These are phyloP conservation scores for Physaria fendleri DNA, from an alignment of 345 rosid genomes.

Conservation along the genomic window DNA sequence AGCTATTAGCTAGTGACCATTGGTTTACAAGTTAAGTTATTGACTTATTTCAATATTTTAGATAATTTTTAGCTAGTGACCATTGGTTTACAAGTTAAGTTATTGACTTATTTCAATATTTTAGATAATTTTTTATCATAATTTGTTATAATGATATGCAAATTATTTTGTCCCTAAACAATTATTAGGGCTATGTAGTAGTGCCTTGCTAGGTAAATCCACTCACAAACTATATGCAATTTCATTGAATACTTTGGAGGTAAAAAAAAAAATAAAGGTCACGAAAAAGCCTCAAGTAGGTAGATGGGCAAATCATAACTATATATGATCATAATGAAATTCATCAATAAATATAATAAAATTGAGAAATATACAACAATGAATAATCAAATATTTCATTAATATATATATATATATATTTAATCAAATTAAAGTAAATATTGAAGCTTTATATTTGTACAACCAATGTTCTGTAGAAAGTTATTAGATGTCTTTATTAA, in stretches of 20 bases:
- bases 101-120: constrained; percentile 25
- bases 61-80: constrained; percentile 14
- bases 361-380: background rate
- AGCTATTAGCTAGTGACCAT: constrained; percentile 30
- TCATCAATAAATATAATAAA: too few relatives aligned
- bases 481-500: background rate
- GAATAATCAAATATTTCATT: background rate
- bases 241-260: constrained; percentile 13
- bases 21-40: constrained; percentile 36
- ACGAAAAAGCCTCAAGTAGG: background rate
- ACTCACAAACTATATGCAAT: constrained; percentile 18
- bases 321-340: too few relatives aligned
- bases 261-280: background rate
- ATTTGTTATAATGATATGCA: constrained; percentile 21
- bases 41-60: constrained; percentile 22
- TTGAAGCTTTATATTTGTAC: background rate
- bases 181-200: constrained; percentile 18
- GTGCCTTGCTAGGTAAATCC: constrained; percentile 26
- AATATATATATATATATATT: too few relatives aligned
- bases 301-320: constrained; percentile 6
- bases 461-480: background rate
- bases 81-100: constrained; percentile 36
- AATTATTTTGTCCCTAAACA: constrained; percentile 13
- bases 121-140: constrained; percentile 19
- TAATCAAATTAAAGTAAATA: background rate